Conservation (phyloP, 2,329 filamentous ascomycete genomes). For the Fusarium ramigenum region DNA sequence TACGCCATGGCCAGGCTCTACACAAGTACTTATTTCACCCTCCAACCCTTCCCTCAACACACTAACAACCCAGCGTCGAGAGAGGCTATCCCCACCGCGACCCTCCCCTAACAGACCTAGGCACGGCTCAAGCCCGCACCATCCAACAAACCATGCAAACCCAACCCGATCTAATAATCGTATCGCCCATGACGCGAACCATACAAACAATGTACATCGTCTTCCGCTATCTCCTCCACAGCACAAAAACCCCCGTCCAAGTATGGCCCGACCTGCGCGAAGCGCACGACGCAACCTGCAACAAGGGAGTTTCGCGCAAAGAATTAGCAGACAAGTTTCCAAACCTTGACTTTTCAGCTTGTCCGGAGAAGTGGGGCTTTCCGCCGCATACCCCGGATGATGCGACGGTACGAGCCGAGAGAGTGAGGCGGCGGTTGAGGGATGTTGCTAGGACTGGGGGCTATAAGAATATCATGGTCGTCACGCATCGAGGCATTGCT, state of each 20-base stretch:
- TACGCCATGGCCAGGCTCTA: constrained; percentile 24
- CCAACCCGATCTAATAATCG: constrained; percentile 18
- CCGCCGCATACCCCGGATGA: constrained; percentile 15
- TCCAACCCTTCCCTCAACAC: background rate
- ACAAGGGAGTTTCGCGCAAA: constrained; percentile 29
- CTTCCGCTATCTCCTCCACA: constrained; percentile 17
- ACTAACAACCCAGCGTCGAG: constrained; percentile 19
- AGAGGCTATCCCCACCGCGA: constrained; percentile 30
- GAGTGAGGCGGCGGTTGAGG: constrained; percentile 23
- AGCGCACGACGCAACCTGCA: constrained; percentile 39
- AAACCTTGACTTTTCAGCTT: constrained; percentile 31
- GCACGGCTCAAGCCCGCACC: constrained; percentile 4
- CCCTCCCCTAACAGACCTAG: constrained; percentile 28
- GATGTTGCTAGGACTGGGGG: background rate
- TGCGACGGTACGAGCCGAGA: constrained; percentile 32
- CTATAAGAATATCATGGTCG: constrained; percentile 31
- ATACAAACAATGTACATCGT: constrained; percentile 35
- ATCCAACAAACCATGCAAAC: background rate
- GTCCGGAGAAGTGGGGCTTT: constrained; percentile 33
- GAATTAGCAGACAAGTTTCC: constrained; percentile 29
- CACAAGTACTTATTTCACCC: constrained; percentile 27
- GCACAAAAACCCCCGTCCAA: constrained; percentile 8
- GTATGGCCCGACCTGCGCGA: constrained; percentile 40
- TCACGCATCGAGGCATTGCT: constrained; percentile 35
- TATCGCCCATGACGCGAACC: constrained; percentile 31